Evolutionary conservation across 257 asterid genomes (phyloP).

Genomic region (Coffea canephora): DNA sequence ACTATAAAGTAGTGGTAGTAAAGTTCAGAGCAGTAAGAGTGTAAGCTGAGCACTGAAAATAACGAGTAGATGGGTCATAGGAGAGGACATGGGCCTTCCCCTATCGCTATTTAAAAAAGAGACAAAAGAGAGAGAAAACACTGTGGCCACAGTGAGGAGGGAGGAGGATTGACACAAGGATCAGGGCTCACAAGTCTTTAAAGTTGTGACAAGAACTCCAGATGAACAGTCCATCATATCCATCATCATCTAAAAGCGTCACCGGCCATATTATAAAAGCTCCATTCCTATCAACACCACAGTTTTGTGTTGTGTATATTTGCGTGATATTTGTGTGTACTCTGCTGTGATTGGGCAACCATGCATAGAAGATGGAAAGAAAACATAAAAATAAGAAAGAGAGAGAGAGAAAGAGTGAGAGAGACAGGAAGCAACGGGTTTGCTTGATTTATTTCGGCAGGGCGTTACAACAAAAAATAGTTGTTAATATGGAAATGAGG

Average conservation of each 20-base stretch:
- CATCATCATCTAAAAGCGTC: not conserved
- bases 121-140: not conserved
- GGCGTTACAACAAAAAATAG: not conserved
- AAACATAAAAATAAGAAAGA: not conserved
- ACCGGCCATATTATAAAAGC: not conserved
- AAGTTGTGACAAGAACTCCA: slow-evolving; percentile 8
- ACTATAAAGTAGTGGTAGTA: not conserved
- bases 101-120: not conserved
- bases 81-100: slow-evolving; percentile 9
- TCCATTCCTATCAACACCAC: not conserved
- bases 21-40: not conserved
- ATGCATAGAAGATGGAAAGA: no score
- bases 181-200: not conserved
- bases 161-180: slow-evolving; percentile 2
- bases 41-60: slow-evolving; percentile 23
- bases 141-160: not conserved
- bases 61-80: not conserved
- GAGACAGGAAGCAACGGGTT: not conserved
- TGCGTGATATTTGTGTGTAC: not conserved
- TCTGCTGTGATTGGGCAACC: not conserved
- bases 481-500: not conserved
- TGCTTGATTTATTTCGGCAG: not conserved
- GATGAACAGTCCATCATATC: not conserved
- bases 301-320: not conserved
- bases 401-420: not conserved